These are phyloP conservation scores for Cercophora newfieldiana DNA, from an alignment of 495 filamentous ascomycete species.

Conservation along the genomic window DNA sequence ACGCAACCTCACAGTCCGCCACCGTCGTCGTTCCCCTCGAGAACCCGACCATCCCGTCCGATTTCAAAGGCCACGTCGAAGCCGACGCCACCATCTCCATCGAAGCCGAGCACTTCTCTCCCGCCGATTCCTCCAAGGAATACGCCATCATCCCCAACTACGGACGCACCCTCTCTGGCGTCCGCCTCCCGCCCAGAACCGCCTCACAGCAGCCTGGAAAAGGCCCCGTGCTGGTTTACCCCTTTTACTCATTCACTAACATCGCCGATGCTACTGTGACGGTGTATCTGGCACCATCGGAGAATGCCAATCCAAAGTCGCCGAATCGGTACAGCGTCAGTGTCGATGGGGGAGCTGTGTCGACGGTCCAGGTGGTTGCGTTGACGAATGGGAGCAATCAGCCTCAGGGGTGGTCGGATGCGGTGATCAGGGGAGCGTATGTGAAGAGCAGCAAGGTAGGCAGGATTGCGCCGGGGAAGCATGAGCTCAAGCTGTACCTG, in stretches of 20 bases:
- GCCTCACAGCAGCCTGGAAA: conserved; percentile 40
- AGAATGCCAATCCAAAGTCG: conserved; percentile 52
- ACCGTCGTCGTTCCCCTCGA: conserved; percentile 55
- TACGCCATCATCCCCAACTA: conserved; percentile 49
- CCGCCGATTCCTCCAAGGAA: conserved; percentile 30
- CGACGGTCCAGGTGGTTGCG: conserved; percentile 50
- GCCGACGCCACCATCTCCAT: conserved; percentile 52
- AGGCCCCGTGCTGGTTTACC: conserved; percentile 55
- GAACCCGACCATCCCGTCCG: conserved; percentile 45
- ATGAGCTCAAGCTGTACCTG: conserved; percentile 54
- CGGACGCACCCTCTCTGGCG: conserved; percentile 55
- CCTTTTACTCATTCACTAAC: conserved; percentile 56
- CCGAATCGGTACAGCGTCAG: conserved; percentile 56
- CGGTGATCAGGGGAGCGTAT: conserved; percentile 55
- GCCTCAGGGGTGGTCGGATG: conserved; percentile 53
- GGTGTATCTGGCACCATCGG: conserved; percentile 53
- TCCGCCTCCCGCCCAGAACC: conserved; percentile 49
- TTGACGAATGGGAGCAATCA: conserved; percentile 39
- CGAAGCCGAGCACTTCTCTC: conserved; percentile 55
- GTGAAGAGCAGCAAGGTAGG: conserved; percentile 47
- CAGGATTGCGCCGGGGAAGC: conserved; percentile 40
- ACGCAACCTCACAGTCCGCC: conserved; percentile 41
- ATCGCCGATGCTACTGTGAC: conserved; percentile 48
- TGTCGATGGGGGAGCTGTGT: conserved; percentile 46
- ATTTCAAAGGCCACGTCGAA: conserved; percentile 61